These are phyloP conservation scores for Schizopora paradoxa DNA, from an alignment of 1,284 basidiomycete genomes.

Conservation along the genomic window DNA sequence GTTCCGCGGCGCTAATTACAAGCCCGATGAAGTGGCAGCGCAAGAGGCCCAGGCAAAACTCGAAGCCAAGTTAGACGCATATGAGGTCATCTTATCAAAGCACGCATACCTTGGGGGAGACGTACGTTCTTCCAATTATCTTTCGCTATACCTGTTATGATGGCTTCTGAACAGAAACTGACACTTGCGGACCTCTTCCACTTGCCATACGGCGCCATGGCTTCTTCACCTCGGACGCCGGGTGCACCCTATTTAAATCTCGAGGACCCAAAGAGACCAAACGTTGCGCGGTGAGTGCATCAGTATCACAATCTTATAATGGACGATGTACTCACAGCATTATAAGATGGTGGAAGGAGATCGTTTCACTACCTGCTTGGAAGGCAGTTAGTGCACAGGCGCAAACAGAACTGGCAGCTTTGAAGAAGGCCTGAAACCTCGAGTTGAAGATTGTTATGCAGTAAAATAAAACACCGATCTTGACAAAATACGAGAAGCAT, in stretches of 20 bases:
- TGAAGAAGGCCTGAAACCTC: too few species aligned
- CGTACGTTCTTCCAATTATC: conserved; percentile 22
- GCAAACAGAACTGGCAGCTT: too few species aligned
- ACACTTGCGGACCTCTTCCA: conserved; percentile 16
- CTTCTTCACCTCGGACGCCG: conserved; percentile 1
- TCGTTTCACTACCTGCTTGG: conserved; percentile 21
- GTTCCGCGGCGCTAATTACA: too few species aligned
- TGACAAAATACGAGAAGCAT: too few species aligned
- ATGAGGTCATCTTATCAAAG: conserved; percentile 42
- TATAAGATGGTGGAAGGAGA: conserved; percentile 24
- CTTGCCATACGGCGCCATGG: conserved; percentile 7
- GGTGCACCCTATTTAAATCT: conserved; percentile 1
- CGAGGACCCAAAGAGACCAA: conserved; percentile 1
- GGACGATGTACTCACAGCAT: conserved; percentile 4
- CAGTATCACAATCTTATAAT: not conserved
- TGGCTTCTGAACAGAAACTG: conserved; percentile 4
- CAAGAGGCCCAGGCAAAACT: conserved; percentile 25
- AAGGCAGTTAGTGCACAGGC: conserved; percentile 20
- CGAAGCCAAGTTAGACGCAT: conserved; percentile 36
- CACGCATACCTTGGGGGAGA: conserved; percentile 44
- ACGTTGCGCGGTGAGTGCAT: conserved; percentile 8
- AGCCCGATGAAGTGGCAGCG: conserved; percentile 27
- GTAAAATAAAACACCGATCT: too few species aligned
- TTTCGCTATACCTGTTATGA: conserved; percentile 8
- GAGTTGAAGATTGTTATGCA: too few species aligned